Conservation (phyloP, 495 filamentous ascomycete species). For the Hypoxylon fuscum region DNA sequence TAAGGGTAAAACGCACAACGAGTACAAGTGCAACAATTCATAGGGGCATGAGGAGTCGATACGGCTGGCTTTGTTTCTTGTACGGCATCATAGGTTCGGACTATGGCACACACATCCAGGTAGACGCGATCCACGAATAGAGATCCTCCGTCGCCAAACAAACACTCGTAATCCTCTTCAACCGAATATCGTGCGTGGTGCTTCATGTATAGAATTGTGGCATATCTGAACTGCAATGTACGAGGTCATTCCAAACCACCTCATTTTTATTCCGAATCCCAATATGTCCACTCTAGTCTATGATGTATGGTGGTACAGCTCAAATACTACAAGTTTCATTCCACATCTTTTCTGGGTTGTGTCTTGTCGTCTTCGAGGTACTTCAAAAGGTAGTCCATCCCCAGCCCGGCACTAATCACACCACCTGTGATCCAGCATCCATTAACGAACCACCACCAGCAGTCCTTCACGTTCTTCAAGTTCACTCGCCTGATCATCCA, state of each 20-base stretch:
- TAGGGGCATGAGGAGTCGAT: conserved; percentile 61
- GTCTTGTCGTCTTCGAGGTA: conserved; percentile 43
- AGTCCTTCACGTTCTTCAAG: conserved; percentile 82
- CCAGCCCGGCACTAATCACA: conserved; percentile 60
- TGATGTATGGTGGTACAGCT: conserved; percentile 16
- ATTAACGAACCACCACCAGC: conserved; percentile 96
- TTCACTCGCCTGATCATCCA: conserved; percentile 91
- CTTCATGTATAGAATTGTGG: conserved; percentile 1
- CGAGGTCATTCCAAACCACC: neutral
- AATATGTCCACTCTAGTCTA: conserved; percentile 15
- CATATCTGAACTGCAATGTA: neutral
- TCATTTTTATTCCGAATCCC: conserved; percentile 11
- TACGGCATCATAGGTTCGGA: conserved; percentile 48
- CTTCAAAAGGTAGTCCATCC: conserved; percentile 58
- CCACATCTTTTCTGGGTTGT: conserved; percentile 1
- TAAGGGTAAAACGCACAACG: conserved; percentile 44
- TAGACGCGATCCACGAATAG: conserved; percentile 57
- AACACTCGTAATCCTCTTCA: conserved; percentile 6
- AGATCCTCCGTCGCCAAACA: conserved; percentile 52
- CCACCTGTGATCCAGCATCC: conserved; percentile 67
- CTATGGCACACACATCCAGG: conserved; percentile 53
- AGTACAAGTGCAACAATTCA: conserved; percentile 52
- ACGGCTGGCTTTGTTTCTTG: conserved; percentile 56
- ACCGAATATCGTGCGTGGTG: conserved; percentile 10
- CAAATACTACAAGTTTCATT: conserved; percentile 31